Evolutionary conservation across 2,329 filamentous ascomycete genomes (phyloP).

Genomic region (Dactylellina sp.): DNA sequence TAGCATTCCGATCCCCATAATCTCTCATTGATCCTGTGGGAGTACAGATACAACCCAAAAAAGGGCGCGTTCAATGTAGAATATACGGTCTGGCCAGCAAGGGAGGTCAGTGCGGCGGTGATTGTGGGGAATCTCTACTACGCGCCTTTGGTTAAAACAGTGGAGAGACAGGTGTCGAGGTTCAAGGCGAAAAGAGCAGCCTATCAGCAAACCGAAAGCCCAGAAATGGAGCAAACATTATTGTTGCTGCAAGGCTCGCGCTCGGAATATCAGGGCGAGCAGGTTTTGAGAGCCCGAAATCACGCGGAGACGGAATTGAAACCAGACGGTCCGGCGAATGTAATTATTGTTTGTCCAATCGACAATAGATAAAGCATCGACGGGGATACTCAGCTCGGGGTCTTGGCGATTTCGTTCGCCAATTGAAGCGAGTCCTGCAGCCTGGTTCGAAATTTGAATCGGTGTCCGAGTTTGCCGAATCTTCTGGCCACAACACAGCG

Average conservation of each 20-base stretch:
- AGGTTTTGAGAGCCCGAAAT: slow-evolving; percentile 6
- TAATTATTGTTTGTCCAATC: slow-evolving; percentile 20
- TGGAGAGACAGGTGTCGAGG: slow-evolving; percentile 18
- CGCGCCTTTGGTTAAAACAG: slow-evolving; percentile 24
- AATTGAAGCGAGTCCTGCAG: slow-evolving; percentile 10
- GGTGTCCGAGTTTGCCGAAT: slow-evolving; percentile 5
- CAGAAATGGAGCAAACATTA: slow-evolving; percentile 17
- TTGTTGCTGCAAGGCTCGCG: neutral
- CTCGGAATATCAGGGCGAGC: neutral
- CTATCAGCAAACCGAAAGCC: slow-evolving; percentile 10
- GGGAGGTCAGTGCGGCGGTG: slow-evolving; percentile 40
- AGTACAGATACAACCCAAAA: slow-evolving; percentile 8
- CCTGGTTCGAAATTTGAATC: slow-evolving; percentile 16
- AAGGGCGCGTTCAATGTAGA: slow-evolving; percentile 11
- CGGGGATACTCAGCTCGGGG: slow-evolving; percentile 2
- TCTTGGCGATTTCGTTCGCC: slow-evolving; percentile 20
- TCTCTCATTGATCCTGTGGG: slow-evolving; percentile 32
- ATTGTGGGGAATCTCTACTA: slow-evolving; percentile 45
- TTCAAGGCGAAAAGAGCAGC: slow-evolving; percentile 29
- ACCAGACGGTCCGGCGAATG: slow-evolving; percentile 16
- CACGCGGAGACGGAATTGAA: slow-evolving; percentile 27
- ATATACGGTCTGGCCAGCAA: slow-evolving; percentile 29
- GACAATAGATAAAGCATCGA: slow-evolving; percentile 7
- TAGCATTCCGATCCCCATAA: slow-evolving; percentile 24
- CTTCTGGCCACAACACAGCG: slow-evolving; percentile 37